Evolutionary conservation across 2,329 filamentous ascomycete species (phyloP).

Genomic region (Hysterium pulicare): DNA sequence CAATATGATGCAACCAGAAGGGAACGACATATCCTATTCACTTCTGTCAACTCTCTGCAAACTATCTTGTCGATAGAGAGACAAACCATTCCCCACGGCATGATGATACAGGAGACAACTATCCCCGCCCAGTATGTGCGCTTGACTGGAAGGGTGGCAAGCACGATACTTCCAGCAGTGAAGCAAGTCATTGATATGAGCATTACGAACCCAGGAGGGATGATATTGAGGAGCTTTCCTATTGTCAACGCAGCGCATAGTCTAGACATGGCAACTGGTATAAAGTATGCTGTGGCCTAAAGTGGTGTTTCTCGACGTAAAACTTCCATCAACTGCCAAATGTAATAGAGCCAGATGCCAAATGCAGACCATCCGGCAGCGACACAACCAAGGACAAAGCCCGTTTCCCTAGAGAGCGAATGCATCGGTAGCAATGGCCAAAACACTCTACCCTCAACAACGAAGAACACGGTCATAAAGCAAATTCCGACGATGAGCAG

Average conservation of each 20-base stretch:
- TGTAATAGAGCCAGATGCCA: constrained; percentile 30
- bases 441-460: constrained; percentile 45
- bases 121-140: constrained; percentile 42
- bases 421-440: constrained; percentile 58
- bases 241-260: constrained; percentile 23
- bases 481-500: constrained; percentile 56
- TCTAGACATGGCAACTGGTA: constrained; percentile 25
- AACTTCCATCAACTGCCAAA: constrained; percentile 24
- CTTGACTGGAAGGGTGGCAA: constrained; percentile 35
- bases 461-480: constrained; percentile 53
- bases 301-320: constrained; percentile 22
- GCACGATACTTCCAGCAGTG: constrained; percentile 32
- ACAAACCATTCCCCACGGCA: constrained; percentile 33
- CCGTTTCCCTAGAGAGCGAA: constrained; percentile 46
- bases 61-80: too few species aligned
- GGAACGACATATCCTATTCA: constrained; percentile 39
- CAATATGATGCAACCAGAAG: constrained; percentile 36
- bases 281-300: constrained; percentile 19
- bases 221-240: constrained; percentile 21
- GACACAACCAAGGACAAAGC: constrained; percentile 55
- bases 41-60: too few species aligned
- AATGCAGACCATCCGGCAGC: constrained; percentile 38
- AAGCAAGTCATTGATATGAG: constrained; percentile 25
- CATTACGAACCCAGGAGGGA: constrained; percentile 23
- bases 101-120: constrained; percentile 27